Percentiles rank a stretch among this genome's conserved stretches.
phyloP scores from a whole-genome alignment of 352 stramenopile genomes.

The Phytopythium helicoides region DNA sequence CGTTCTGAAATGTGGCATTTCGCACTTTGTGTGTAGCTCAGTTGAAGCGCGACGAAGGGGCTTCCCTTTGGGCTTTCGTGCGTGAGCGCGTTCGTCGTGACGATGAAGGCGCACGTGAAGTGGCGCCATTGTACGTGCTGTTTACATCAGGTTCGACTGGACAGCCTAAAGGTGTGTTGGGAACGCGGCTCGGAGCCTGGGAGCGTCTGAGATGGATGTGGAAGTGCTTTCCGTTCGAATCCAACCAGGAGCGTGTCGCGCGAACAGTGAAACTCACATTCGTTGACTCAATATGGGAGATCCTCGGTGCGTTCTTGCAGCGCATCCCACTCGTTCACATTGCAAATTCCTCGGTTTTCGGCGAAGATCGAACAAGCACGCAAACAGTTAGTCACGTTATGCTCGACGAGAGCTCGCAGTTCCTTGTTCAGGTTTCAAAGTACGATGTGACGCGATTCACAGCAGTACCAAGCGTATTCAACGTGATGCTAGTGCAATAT shows the following conservation, averaged over 20 bases:
- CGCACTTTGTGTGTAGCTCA: constrained; percentile 16
- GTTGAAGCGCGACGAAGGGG: background rate
- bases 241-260: constrained; percentile 26
- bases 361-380: background rate
- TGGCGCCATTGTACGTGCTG: constrained; percentile 45
- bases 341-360: constrained; percentile 3
- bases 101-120: background rate
- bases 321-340: constrained; percentile 42
- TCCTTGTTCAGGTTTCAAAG: constrained; percentile 16
- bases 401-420: constrained; percentile 27
- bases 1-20: constrained; percentile 9
- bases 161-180: constrained; percentile 40
- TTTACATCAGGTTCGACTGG: constrained; percentile 61
- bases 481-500: constrained; percentile 34
- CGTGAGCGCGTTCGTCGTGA: background rate
- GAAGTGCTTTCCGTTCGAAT: constrained; percentile 30
- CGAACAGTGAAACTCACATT: constrained; percentile 45
- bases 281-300: constrained; percentile 57
- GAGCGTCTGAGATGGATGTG: constrained; percentile 55
- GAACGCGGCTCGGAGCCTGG: constrained; percentile 34
- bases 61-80: background rate
- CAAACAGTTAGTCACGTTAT: constrained; percentile 16
- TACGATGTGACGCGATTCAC: constrained; percentile 43
- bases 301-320: constrained; percentile 42
- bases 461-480: constrained; percentile 45